Conservation (phyloP, 1,284 basidiomycete species). For the Ustilago bromivora region DNA sequence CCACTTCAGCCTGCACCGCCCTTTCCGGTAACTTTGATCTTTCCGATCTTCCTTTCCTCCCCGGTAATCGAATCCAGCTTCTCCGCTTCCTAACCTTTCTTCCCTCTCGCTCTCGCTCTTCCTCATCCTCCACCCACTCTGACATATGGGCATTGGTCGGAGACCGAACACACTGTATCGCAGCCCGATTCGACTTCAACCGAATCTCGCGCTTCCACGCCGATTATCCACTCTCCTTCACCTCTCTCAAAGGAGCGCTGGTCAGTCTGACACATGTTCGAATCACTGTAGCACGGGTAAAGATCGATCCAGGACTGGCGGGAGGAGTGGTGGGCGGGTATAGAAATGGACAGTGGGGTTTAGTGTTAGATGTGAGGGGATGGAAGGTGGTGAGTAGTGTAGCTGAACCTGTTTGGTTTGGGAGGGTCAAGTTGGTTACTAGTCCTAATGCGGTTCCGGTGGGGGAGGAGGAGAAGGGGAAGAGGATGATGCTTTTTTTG, state of each 20-base stretch:
- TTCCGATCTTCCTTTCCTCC: conserved; percentile 25
- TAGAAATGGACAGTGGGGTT: conserved; percentile 17
- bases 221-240: conserved; percentile 19
- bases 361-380: conserved; percentile 37
- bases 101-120: not conserved
- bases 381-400: conserved; percentile 33
- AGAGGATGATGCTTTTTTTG: conserved; percentile 16
- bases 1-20: conserved; percentile 9
- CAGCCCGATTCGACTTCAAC: conserved; percentile 20
- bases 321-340: conserved; percentile 4
- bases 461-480: conserved; percentile 3
- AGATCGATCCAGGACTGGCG: not conserved
- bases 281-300: conserved; percentile 13
- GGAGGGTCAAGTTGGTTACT: conserved; percentile 28
- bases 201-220: conserved; percentile 19
- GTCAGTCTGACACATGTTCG: conserved; percentile 28
- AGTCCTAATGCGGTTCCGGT: conserved; percentile 15
- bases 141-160: conserved; percentile 41
- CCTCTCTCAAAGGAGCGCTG: conserved; percentile 37
- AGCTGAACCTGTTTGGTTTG: conserved; percentile 36
- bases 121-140: not conserved
- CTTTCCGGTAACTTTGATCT: conserved; percentile 21
- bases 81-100: conserved; percentile 45
- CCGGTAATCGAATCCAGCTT: conserved; percentile 43
- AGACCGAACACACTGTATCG: conserved; percentile 43